phyloP scores from a whole-genome alignment of 2,329 filamentous ascomycete species.

The Cytospora paraplurivora region DNA sequence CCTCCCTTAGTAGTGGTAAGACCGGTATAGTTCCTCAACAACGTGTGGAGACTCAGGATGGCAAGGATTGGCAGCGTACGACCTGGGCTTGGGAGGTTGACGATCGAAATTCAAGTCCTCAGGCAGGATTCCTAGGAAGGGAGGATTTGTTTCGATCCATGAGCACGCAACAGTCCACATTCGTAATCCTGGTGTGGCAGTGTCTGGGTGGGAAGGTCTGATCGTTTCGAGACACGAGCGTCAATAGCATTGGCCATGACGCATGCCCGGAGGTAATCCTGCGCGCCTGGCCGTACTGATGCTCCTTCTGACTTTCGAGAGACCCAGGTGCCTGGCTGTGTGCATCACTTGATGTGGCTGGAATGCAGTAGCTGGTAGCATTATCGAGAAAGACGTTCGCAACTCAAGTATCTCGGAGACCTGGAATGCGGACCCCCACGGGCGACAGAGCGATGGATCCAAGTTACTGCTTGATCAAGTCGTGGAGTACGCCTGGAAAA shows the following conservation, averaged over 20 bases:
- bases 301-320: background rate
- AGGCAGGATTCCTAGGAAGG: background rate
- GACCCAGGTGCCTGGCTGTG: background rate
- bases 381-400: background rate
- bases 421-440: too few species aligned
- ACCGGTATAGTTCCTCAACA: background rate
- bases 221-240: background rate
- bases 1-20: background rate
- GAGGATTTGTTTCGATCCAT: background rate
- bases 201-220: background rate
- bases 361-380: background rate
- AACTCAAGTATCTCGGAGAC: too few species aligned
- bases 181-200: background rate
- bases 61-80: background rate
- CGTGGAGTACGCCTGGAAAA: too few species aligned
- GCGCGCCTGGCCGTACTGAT: background rate
- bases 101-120: background rate
- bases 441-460: too few species aligned
- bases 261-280: background rate
- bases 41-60: background rate
- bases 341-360: too few species aligned
- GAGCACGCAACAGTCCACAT: background rate
- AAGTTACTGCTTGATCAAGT: too few species aligned
- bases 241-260: background rate
- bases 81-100: background rate